A percentile compares a stretch with the other conserved stretches of the same genome.
Evolutionary conservation across 169 alveolate species (phyloP).

Genomic region (Cryptosporidium ubiquitum): DNA sequence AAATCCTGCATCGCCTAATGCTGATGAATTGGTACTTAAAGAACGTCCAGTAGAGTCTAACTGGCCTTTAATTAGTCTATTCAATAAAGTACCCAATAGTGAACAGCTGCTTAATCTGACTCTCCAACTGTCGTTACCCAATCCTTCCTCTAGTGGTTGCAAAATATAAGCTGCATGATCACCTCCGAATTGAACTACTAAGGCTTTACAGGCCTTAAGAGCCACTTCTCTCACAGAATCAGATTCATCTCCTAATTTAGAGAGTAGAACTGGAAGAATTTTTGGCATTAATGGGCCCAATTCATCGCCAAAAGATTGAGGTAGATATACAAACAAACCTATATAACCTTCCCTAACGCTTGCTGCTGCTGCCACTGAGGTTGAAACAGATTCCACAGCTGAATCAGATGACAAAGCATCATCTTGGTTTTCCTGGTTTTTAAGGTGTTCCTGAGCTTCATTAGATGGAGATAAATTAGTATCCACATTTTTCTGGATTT

Average conservation of each 20-base stretch:
- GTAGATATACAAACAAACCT: slow-evolving; percentile 82
- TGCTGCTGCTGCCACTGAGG: background rate
- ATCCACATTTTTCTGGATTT: background rate
- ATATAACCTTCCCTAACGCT: slow-evolving; percentile 79
- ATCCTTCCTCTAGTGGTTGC: slow-evolving; percentile 80
- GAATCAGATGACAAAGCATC: background rate
- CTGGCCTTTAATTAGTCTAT: slow-evolving; percentile 76
- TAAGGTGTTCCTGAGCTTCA: background rate
- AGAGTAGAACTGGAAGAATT: slow-evolving; percentile 74
- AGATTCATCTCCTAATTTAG: slow-evolving; percentile 78
- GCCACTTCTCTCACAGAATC: slow-evolving; percentile 81
- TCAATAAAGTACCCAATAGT: slow-evolving; percentile 80
- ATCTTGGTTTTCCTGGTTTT: background rate
- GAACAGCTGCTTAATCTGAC: slow-evolving; percentile 79
- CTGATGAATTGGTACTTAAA: slow-evolving; percentile 30
- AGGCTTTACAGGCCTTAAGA: slow-evolving; percentile 77
- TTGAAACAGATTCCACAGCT: background rate
- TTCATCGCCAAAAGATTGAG: slow-evolving; percentile 77
- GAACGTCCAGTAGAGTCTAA: slow-evolving; percentile 74
- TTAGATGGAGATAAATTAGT: background rate
- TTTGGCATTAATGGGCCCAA: slow-evolving; percentile 76
- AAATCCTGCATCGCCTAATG: slow-evolving; percentile 76
- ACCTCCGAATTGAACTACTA: slow-evolving; percentile 79
- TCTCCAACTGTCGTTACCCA: slow-evolving; percentile 77
- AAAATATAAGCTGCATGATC: slow-evolving; percentile 81